Base-by-base conservation (phyloP, 192 early-diverging fungal genomes). In the Borealophlyctis nickersoniae region DNA sequence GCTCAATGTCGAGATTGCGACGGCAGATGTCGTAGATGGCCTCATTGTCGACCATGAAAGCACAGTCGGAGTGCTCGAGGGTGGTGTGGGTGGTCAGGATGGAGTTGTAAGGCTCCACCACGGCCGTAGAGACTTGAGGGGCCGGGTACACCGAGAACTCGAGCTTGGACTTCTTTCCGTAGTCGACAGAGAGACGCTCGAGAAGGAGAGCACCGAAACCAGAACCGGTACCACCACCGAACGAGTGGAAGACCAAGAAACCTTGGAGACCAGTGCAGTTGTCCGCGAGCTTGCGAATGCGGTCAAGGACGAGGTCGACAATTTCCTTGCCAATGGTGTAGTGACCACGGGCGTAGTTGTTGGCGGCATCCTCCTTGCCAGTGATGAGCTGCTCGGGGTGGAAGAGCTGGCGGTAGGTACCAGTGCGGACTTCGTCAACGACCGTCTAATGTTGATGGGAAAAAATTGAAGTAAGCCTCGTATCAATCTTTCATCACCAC, bases 81-180 rank as follows among this genome's bases (percentile, higher is more conserved):
- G 95, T 98, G 66, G 96, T 95, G 84, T 98, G 96, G 51, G 96
- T 98, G 76, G 94, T 97, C 81, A 98, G 81, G 77, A 98, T 97
- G 63, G 96, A 97, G 89, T 98, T 96, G 86, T 96, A 97, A 58
- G 95, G 94, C 82, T 97, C 94, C 36, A 98, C 94, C 58, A 97
- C 93, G 4, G 93, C 89, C 63, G 94, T 98, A 67, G 95, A 91
- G 53, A 98, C 90, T 77, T 92, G 93, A 56, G 96, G 96, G 36
- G 96, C 95, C 14, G 96, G 96, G 86, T 98, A 98, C 35, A 98
- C 94, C 3, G 94, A 95, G 83, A 98, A 98, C 85, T 98, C 95
- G 70, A 99, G 89, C 89, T 99, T 99, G 77, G 94, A 96, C 89
- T 99, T 99, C 80, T 99, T 99, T 77, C 97, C 95, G 81, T 99